Evolutionary conservation across 2,329 filamentous ascomycete genomes (phyloP), one percentile per base, ranked within the genome.

Genomic region (Rosellinia necatrix): DNA sequence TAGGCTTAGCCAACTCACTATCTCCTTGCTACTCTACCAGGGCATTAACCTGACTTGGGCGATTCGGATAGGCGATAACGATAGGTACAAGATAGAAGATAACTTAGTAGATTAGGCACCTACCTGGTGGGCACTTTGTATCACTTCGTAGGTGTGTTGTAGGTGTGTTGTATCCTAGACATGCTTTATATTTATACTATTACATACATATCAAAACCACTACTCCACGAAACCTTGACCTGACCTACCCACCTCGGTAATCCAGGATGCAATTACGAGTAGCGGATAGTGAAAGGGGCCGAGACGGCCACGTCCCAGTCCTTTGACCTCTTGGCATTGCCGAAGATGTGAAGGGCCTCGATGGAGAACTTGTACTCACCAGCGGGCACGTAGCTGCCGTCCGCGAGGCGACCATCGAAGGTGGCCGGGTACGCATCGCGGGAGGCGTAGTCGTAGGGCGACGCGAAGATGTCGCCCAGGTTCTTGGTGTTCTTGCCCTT

Each of bases 341-440:
- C 81, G 64, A 79, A 81, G 56, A 84, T 75, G 56, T 74, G 75
- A 59, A 84, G 67, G 2, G 80, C 77, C 53, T 75, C 74, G 25
- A 82, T 71, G 1, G 72, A 71, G 46, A 84, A 71, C 67, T 76
- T 78, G 68, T 85, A 84, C 24, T 66, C 63, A 9, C 81, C 82
- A 0, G 74, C 71, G 0, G 79, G 76, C 1, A 75, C 81, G 56
- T 78, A 81, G 1, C 64, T 71, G 12, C 79, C 80, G 8, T 78
- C 74, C 0, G 71, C 70, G 4, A 84, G 68, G 49, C 71, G 69
- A 10, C 82, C 82, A 46, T 79, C 75, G 74, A 79, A 85, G 0
- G 54, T 48, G 5, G 68, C 32, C 4, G 61, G 50, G 53, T 72
- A 58, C 17, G 62, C 44, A 32, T 73, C 72, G 15, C 75, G 73